phyloP scores from a whole-genome alignment of 164 flowering plant species.

The Vitis vinifera region DNA sequence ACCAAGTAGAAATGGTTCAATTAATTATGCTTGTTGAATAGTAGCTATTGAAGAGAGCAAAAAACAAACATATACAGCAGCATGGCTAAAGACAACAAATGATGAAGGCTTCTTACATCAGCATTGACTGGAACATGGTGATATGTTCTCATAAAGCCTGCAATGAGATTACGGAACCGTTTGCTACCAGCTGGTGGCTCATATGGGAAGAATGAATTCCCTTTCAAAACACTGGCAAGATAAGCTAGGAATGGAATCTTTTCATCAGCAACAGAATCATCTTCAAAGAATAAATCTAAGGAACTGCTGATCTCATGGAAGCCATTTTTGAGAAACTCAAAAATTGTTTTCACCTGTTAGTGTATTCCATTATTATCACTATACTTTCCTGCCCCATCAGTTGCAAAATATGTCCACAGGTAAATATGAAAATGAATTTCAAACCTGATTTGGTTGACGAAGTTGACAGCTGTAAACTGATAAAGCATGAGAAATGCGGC shows the following conservation, averaged over 20 bases:
- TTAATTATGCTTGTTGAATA: too few relatives aligned
- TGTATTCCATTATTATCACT: slow-evolving; percentile 2
- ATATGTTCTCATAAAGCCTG: slow-evolving; percentile 82
- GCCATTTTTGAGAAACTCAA: slow-evolving; percentile 89
- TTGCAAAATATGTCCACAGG: not conserved
- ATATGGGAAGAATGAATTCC: slow-evolving; percentile 66
- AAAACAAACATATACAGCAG: not conserved
- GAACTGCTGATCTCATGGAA: slow-evolving; percentile 88
- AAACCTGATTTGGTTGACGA: slow-evolving; percentile 88
- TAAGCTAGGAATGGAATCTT: slow-evolving; percentile 95
- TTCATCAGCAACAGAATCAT: slow-evolving; percentile 97
- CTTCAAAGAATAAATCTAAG: slow-evolving; percentile 84
- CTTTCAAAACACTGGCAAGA: slow-evolving; percentile 75
- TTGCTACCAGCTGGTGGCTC: slow-evolving; percentile 92
- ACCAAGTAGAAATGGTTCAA: too few relatives aligned
- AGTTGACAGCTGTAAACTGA: slow-evolving; percentile 96
- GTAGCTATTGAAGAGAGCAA: not conserved
- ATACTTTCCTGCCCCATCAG: not conserved
- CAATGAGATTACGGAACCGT: slow-evolving; percentile 74
- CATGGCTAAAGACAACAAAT: not conserved
- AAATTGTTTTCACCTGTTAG: slow-evolving; percentile 83
- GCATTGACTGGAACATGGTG: slow-evolving; percentile 80
- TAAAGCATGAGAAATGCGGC: slow-evolving; percentile 90
- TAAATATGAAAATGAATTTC: slow-evolving; percentile 10
- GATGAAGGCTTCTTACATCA: slow-evolving; percentile 51